Evolutionary conservation across 352 stramenopile species (phyloP).

Genomic region (Phytophthora sojae): DNA sequence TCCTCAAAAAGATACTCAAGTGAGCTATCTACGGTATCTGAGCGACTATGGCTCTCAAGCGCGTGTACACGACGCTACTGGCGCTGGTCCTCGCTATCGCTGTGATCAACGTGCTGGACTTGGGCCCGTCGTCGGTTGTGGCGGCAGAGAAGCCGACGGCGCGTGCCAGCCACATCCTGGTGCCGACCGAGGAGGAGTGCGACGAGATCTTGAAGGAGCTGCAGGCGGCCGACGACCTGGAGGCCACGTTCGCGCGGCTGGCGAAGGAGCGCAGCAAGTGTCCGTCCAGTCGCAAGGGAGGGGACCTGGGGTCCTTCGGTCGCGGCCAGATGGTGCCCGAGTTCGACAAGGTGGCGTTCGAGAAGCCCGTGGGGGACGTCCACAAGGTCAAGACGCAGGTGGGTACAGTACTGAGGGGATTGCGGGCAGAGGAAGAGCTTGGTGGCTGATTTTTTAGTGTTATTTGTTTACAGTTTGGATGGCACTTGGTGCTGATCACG

Average conservation of each 20-base stretch:
- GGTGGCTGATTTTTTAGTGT: constrained; percentile 17
- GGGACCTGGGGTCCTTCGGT: constrained; percentile 72
- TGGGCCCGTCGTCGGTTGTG: constrained; percentile 16
- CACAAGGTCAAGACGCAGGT: constrained; percentile 85
- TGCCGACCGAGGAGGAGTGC: constrained; percentile 63
- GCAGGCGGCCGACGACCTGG: constrained; percentile 53
- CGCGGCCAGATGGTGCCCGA: constrained; percentile 78
- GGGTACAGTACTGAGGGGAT: not conserved
- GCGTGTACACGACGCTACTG: constrained; percentile 42
- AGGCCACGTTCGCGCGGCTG: constrained; percentile 57
- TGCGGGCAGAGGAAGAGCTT: not conserved
- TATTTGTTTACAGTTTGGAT: constrained; percentile 63
- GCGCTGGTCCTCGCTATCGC: constrained; percentile 45
- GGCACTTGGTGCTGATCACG: constrained; percentile 81
- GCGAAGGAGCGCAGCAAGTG: constrained; percentile 78
- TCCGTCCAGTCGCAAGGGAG: constrained; percentile 66
- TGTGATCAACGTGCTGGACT: constrained; percentile 40
- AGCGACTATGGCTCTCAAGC: constrained; percentile 28
- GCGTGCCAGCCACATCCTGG: constrained; percentile 82
- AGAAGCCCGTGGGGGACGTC: constrained; percentile 64
- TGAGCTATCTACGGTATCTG: not conserved
- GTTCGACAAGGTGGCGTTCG: constrained; percentile 85
- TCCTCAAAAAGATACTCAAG: constrained; percentile 18
- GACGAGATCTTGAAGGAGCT: constrained; percentile 64
- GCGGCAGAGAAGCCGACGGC: constrained; percentile 44